These are phyloP conservation scores for Irpex sp. DNA, from an alignment of 1,284 basidiomycete species.

Conservation along the genomic window DNA sequence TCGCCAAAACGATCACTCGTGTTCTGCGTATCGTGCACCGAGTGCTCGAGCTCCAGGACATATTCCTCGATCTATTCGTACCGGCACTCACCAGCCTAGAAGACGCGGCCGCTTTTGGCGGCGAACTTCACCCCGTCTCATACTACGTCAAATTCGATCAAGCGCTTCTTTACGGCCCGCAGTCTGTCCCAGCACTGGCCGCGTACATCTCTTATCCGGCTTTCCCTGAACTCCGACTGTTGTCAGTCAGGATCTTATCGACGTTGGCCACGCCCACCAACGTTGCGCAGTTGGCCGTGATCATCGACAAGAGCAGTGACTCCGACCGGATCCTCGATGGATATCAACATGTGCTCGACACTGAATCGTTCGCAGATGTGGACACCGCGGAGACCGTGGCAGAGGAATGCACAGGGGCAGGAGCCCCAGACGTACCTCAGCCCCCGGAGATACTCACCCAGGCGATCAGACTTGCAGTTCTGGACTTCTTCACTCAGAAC, in stretches of 20 bases:
- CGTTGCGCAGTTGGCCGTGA: slow-evolving; percentile 67
- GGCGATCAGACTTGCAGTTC: slow-evolving; percentile 72
- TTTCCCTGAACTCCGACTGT: slow-evolving; percentile 70
- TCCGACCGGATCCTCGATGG: slow-evolving; percentile 84
- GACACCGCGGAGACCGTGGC: slow-evolving; percentile 51
- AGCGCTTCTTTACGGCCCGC: slow-evolving; percentile 70
- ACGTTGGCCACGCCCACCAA: slow-evolving; percentile 56
- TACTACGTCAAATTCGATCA: slow-evolving; percentile 76
- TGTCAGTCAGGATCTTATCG: slow-evolving; percentile 77
- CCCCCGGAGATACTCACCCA: slow-evolving; percentile 49
- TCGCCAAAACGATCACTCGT: slow-evolving; percentile 71
- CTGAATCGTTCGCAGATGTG: slow-evolving; percentile 56
- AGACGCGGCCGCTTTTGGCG: slow-evolving; percentile 45
- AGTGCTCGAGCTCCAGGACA: slow-evolving; percentile 79
- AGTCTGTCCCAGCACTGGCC: slow-evolving; percentile 80
- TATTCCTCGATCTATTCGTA: slow-evolving; percentile 86
- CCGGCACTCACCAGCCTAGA: slow-evolving; percentile 71
- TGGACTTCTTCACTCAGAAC: slow-evolving; percentile 82
- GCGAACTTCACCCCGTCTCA: slow-evolving; percentile 51
- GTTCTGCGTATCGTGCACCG: slow-evolving; percentile 81
- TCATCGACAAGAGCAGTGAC: slow-evolving; percentile 81
- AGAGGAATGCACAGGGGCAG: slow-evolving; percentile 64
- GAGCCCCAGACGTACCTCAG: slow-evolving; percentile 52
- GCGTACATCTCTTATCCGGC: slow-evolving; percentile 74
- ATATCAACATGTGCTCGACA: slow-evolving; percentile 66